Percentiles rank a stretch among this genome's conserved stretches.
Evolutionary conservation across 495 filamentous ascomycete species (phyloP).

Genomic region (Aspergillus affinis): DNA sequence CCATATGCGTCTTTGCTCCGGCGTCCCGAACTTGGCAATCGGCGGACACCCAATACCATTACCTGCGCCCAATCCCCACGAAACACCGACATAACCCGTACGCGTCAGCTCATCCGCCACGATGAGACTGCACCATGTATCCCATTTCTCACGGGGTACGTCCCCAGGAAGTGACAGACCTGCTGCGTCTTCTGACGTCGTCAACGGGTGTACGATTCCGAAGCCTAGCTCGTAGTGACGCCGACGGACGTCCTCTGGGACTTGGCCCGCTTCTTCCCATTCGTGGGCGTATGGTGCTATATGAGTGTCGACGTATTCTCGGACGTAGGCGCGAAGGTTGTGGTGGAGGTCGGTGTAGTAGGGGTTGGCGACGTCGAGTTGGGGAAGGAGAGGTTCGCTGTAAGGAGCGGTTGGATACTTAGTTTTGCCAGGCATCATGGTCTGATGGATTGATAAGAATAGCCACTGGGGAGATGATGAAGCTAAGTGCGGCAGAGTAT

Average conservation of each 20-base stretch:
- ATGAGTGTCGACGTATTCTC: slow-evolving; percentile 45
- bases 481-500: too few species aligned
- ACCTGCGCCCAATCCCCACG: slow-evolving; percentile 52
- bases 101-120: slow-evolving; percentile 46
- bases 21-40: slow-evolving; percentile 51
- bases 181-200: slow-evolving; percentile 34
- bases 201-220: slow-evolving; percentile 35
- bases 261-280: slow-evolving; percentile 48
- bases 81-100: slow-evolving; percentile 42
- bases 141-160: slow-evolving; percentile 47
- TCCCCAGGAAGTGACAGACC: slow-evolving; percentile 36
- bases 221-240: slow-evolving; percentile 45
- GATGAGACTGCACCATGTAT: slow-evolving; percentile 51
- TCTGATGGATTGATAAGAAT: neutral
- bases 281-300: slow-evolving; percentile 46
- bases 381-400: slow-evolving; percentile 41
- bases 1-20: slow-evolving; percentile 47
- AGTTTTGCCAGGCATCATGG: slow-evolving; percentile 22
- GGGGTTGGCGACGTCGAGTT: slow-evolving; percentile 40
- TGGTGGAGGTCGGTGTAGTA: slow-evolving; percentile 51
- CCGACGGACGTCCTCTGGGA: slow-evolving; percentile 37
- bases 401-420: slow-evolving; percentile 39
- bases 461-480: too few species aligned
- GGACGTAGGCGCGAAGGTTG: slow-evolving; percentile 43
- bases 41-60: slow-evolving; percentile 56